Percentiles rank a stretch among this genome's conserved stretches.
Conservation (phyloP, 1,139 yeast species). For the Suhomyces wounanorum region DNA sequence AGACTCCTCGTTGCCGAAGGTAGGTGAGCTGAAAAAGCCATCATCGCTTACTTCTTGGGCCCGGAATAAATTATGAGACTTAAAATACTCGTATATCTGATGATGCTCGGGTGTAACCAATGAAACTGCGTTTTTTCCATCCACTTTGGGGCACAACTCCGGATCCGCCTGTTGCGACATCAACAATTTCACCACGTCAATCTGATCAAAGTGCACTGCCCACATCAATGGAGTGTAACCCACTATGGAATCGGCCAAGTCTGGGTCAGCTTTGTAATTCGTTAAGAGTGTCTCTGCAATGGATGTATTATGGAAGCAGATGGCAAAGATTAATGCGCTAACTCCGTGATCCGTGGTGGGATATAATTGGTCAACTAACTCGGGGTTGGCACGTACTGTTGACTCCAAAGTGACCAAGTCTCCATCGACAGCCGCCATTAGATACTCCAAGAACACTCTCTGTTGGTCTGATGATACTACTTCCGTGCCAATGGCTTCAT, state of each 20-base stretch:
- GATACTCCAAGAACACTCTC: conserved; percentile 21
- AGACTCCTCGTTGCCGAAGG: conserved; percentile 31
- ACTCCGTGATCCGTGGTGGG: conserved; percentile 46
- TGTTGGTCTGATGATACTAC: conserved; percentile 13
- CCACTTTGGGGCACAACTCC: conserved; percentile 29
- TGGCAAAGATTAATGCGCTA: conserved; percentile 53
- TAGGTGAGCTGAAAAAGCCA: conserved; percentile 19
- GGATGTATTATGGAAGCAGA: conserved; percentile 48
- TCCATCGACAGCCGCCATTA: conserved; percentile 53
- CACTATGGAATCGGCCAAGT: conserved; percentile 36
- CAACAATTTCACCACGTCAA: conserved; percentile 37
- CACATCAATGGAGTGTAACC: conserved; percentile 49
- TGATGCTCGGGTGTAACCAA: conserved; percentile 35
- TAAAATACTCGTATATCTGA: conserved; percentile 41
- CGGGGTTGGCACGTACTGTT: conserved; percentile 32
- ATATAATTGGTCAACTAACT: conserved; percentile 30
- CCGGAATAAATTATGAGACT: conserved; percentile 40
- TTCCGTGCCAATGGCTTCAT: conserved; percentile 3
- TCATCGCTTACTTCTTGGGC: conserved; percentile 15
- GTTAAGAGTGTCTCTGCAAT: conserved; percentile 46
- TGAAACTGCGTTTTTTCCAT: conserved; percentile 36
- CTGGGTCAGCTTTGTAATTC: conserved; percentile 41
- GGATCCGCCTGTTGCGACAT: conserved; percentile 48
- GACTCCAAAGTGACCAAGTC: conserved; percentile 48
- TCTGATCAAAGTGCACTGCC: conserved; percentile 45